Evolutionary conservation across 805 yeast genomes (phyloP), one percentile per base, ranked within the genome.

Genomic region (Blastobotrys mokoenaii): DNA sequence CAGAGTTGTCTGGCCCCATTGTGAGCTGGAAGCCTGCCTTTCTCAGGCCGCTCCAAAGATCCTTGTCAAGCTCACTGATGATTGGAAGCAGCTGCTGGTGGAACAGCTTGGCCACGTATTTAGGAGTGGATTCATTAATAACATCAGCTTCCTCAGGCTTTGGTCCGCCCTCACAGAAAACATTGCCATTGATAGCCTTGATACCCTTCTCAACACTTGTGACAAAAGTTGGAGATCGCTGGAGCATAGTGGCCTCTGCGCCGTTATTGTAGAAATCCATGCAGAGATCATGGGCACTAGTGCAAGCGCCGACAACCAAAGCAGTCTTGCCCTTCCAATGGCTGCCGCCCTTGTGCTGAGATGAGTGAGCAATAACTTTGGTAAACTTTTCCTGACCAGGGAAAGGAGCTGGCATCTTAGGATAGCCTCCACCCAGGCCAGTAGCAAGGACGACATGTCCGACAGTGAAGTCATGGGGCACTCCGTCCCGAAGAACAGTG

Each of bases 231-330:
- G 72, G 64, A 4, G 74, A 70, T 40, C 76, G 60, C 52, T 71
- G 76, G 5, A 71, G 54, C 67, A 71, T 68, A 3, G 72, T 70
- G 1, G 67, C 69, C 5, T 60, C 60, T 4, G 67, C 68, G 20
- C 72, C 74, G 49, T 70, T 71, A 48, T 70, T 71, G 51, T 63
- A 64, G 46, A 70, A 67, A 54, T 71, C 75, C 45, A 67, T 70
- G 32, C 70, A 64, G 40, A 71, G 69, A 56, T 71, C 75, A 51
- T 71, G 75, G 9, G 68, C 71, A 37, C 73, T 68, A 48, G 68
- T 69, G 53, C 74, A 66, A 15, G 73, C 65, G 39, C 76, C 76
- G 44, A 71, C 61, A 30, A 71, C 74, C 31, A 71, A 43, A 0
- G 71, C 74, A 29, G 60, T 67, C 50, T 71, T 64, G 38, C 72